These are phyloP conservation scores for Suillus fuscotomentosus DNA, from an alignment of 768 basidiomycete genomes.

Conservation along the genomic window DNA sequence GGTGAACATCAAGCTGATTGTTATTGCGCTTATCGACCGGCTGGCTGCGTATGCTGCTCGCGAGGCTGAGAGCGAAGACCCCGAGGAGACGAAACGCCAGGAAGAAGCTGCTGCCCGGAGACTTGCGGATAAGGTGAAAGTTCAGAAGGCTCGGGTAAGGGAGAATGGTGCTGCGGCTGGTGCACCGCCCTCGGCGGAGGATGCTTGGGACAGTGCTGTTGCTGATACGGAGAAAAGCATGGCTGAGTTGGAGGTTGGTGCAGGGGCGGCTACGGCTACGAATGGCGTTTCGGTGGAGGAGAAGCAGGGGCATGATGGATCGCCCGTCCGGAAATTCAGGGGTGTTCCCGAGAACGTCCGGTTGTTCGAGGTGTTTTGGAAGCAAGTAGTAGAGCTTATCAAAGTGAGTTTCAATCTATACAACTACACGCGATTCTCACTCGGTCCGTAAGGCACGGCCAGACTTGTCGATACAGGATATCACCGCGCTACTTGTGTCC, in stretches of 20 bases:
- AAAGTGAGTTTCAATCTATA: constrained; percentile 54
- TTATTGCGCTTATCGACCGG: constrained; percentile 95
- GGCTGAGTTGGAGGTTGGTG: background rate
- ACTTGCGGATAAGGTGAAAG: constrained; percentile 82
- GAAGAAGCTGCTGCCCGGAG: constrained; percentile 91
- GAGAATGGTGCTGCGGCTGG: constrained; percentile 41
- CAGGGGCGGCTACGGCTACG: background rate
- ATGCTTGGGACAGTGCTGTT: constrained; percentile 24
- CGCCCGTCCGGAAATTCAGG: constrained; percentile 77
- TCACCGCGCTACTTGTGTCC: constrained; percentile 94
- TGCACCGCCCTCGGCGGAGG: constrained; percentile 18
- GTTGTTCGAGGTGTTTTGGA: constrained; percentile 98
- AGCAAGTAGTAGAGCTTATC: constrained; percentile 96
- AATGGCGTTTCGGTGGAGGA: constrained; percentile 25
- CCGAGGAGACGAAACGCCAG: constrained; percentile 89
- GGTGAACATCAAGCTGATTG: constrained; percentile 98
- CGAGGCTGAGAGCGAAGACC: constrained; percentile 95
- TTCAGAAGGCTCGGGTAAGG: constrained; percentile 61
- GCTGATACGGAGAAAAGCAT: constrained; percentile 21
- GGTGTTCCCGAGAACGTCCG: constrained; percentile 95
- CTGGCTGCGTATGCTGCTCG: constrained; percentile 94
- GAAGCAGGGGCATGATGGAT: constrained; percentile 52
- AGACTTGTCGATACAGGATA: constrained; percentile 95
- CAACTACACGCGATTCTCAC: constrained; percentile 6
- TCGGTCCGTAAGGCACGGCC: constrained; percentile 74